Evolutionary conservation across 2,329 filamentous ascomycete genomes (phyloP), one percentile per base, ranked within the genome.

Genomic region (Diaporthe sp.): DNA sequence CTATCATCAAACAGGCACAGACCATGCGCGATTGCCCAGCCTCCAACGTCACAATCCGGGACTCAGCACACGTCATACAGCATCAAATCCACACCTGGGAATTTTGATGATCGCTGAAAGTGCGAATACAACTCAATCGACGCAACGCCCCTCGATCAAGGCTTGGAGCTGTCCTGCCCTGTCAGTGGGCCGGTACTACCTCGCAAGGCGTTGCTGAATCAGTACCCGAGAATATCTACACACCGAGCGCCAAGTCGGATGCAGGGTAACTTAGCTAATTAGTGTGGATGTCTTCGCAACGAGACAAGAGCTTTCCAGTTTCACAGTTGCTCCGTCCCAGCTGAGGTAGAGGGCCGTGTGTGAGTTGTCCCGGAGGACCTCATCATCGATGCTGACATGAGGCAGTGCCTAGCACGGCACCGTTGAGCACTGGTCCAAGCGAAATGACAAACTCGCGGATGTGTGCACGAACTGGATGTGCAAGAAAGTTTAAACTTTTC

Each of bases 321-420:
- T 68, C 65, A 68, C 39, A 68, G 65, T 53, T 39, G 47, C 47
- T 53, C 65, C 65, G 65, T 68, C 47, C 65, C 31, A 68, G 65
- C 44, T 53, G 47, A 53, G 65, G 65, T 28, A 47, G 47, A 68
- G 65, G 31, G 31, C 63, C 47, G 47, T 68, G 63, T 68, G 57
- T 25, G 47, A 39, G 2, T 49, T 9, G 12, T 25, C 49, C 15
- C 12, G 6, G 4, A 25, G 31, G 34, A 15, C 8, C 31, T 42
- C 65, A 20, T 53, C 31, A 10, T 53, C 47, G 47, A 39, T 6
- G 65, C 47, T 37, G 65, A 39, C 22, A 9, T 68, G 65, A 68
- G 65, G 65, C 65, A 42, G 47, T 42, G 47, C 65, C 65, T 42
- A 68, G 31, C 47, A 39, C 22, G 65, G 47, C 63, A 53, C 44